These are phyloP conservation scores for Chrysopogon serrulatus DNA, from an alignment of 176 grass and related monocot genomes.

Conservation along the genomic window DNA sequence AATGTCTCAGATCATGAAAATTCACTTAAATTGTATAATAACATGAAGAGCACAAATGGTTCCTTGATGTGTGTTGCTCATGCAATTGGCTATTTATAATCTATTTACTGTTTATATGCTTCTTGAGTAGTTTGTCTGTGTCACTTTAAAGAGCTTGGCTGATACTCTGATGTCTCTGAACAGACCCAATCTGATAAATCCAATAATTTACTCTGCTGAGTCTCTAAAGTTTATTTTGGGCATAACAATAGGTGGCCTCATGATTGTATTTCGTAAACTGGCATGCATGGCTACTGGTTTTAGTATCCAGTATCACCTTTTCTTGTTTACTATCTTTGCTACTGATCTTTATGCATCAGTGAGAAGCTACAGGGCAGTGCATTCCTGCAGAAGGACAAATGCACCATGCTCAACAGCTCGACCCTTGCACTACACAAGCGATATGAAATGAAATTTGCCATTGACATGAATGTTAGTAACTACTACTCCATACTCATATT, in stretches of 20 bases:
- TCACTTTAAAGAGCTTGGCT: background rate
- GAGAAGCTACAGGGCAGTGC: background rate
- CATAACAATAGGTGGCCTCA: background rate
- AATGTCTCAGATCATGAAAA: background rate
- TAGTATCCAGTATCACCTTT: background rate
- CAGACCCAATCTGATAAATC: background rate
- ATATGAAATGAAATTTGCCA: conserved; percentile 7
- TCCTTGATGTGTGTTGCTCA: conserved; percentile 3
- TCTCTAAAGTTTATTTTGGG: background rate
- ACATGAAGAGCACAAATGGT: background rate
- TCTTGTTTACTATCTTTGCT: background rate
- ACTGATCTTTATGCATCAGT: background rate
- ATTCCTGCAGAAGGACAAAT: background rate
- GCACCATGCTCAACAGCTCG: background rate
- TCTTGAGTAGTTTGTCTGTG: conserved; percentile 5
- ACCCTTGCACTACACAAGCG: background rate
- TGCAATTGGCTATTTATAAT: background rate
- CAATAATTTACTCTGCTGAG: background rate
- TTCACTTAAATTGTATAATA: background rate
- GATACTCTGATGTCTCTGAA: background rate
- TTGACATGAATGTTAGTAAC: background rate
- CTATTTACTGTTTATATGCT: background rate
- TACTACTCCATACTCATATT: no score
- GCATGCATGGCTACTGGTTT: background rate
- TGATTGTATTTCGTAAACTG: background rate